Percentiles rank a stretch among this genome's conserved stretches.
Evolutionary conservation across 2,329 filamentous ascomycete genomes (phyloP).

Genomic region (Hypoxylon sp.): DNA sequence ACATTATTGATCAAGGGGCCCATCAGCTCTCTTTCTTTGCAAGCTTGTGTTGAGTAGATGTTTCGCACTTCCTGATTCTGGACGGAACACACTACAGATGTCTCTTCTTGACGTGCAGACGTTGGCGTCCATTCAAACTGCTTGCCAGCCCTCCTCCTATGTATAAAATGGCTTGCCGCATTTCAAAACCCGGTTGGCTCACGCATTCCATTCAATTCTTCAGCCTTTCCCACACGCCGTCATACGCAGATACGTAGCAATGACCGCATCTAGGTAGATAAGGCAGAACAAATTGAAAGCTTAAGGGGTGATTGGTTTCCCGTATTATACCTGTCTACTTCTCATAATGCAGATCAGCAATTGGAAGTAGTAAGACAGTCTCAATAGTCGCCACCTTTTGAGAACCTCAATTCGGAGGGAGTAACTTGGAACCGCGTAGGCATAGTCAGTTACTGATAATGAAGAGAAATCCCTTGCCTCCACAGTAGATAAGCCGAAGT

Average conservation of each 20-base stretch:
- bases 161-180: neutral
- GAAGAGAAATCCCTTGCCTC: neutral
- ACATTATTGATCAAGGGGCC: neutral
- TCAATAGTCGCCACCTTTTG: neutral
- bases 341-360: neutral
- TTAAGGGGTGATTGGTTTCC: neutral
- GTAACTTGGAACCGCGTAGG: neutral
- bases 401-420: neutral
- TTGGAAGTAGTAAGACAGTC: neutral
- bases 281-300: neutral
- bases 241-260: neutral
- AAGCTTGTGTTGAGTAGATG: neutral
- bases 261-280: too few relatives aligned
- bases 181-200: neutral
- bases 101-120: conserved; percentile 2
- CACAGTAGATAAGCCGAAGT: too few relatives aligned
- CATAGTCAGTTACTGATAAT: neutral
- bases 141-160: conserved; percentile 12
- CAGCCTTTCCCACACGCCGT: neutral
- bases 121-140: conserved; percentile 21
- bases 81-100: neutral
- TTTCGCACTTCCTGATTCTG: neutral
- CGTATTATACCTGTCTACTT: neutral
- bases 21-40: neutral
- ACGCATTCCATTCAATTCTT: neutral